These are phyloP conservation scores for Micromonas pusilla DNA, from an alignment of 139 green algal species.

Conservation along the genomic window DNA sequence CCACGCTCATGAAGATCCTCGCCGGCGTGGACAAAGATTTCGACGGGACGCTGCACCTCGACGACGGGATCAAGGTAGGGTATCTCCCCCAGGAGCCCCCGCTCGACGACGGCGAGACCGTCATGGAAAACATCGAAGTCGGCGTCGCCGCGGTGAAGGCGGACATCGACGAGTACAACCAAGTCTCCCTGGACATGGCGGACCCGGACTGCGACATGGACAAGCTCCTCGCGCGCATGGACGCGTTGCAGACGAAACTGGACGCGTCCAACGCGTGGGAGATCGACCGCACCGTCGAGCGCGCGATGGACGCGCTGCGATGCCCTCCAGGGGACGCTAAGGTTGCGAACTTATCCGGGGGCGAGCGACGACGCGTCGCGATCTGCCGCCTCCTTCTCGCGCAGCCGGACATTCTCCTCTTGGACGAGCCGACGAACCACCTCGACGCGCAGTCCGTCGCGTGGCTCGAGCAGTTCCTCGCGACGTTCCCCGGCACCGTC, in stretches of 20 bases:
- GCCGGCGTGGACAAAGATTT: conserved; percentile 48
- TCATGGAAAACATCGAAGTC: conserved; percentile 56
- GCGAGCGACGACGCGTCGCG: conserved; percentile 76
- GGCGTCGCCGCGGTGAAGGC: conserved; percentile 14
- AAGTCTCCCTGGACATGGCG: conserved; percentile 58
- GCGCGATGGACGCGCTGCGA: conserved; percentile 67
- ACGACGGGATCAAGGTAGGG: conserved; percentile 53
- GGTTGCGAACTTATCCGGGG: conserved; percentile 51
- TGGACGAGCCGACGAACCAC: conserved; percentile 41
- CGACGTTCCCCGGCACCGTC: conserved; percentile 60
- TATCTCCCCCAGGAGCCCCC: conserved; percentile 54
- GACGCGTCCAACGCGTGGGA: conserved; percentile 76
- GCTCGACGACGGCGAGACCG: conserved; percentile 62
- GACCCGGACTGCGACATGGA: conserved; percentile 63
- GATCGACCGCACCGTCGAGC: conserved; percentile 61
- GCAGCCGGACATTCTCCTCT: conserved; percentile 67
- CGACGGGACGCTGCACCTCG: conserved; percentile 47
- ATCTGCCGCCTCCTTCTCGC: conserved; percentile 72
- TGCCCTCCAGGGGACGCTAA: conserved; percentile 55
- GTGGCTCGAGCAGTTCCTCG: conserved; percentile 54
- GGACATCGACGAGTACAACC: conserved; percentile 31
- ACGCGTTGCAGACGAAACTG: conserved; percentile 59
- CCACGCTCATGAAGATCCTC: conserved; percentile 67
- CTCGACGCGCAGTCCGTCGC: conserved; percentile 35
- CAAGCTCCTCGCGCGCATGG: conserved; percentile 61